Base-by-base conservation (phyloP, 2,329 filamentous ascomycete genomes). In the Scedosporium dehoogii region DNA sequence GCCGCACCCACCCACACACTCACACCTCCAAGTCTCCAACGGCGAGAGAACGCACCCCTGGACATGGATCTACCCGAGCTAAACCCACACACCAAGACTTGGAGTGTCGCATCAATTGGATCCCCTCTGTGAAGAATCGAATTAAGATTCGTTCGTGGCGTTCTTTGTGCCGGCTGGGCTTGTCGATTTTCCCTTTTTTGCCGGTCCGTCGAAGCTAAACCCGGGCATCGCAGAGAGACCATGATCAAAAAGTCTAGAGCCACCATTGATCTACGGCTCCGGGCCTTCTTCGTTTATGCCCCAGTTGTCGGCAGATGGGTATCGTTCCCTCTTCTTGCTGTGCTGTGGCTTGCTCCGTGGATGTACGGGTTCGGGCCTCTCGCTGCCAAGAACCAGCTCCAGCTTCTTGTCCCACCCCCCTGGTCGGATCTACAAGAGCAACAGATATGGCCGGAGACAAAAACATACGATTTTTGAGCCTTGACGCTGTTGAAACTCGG, bases 391-490 rank as follows among this genome's bases (percentile, higher is more conserved):
- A 38, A 10, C 44, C 6, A 55, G 51, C 23, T 55, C 51, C 51
- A 59, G 10, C 27, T 56, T 16, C 6, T 56, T 27, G 23, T 21
- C 16, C 25, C 14, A 18, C 12, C 41, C 57, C 29, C 57, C 29
- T 14, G 38, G 41, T 33, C 29, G 25, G 56, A 59, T 59, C 57
- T 59, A 38, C 57, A 38, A 27, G 33, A 18, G 18, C 10, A 33
- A 9, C 6, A 27, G 23, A 2, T 58, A 38, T 23, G 25, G n/a
- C 14, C 9, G 21, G 10, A 16, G 41, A 42, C 18, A 33, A 60
- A 60, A 60, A 60, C 58, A 60, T 60, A 60, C 58, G 58, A 60
- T 51, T 60, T 44, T 60, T 18, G 58, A 14, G 57, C 29, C 27
- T 60, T 60, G 41, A 48, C 41, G 48, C n/a, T 38, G 29, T 60